Percentiles rank a stretch among this genome's conserved stretches.
Conservation (phyloP, 129 eudicot genomes). For the Apium graveolens region DNA sequence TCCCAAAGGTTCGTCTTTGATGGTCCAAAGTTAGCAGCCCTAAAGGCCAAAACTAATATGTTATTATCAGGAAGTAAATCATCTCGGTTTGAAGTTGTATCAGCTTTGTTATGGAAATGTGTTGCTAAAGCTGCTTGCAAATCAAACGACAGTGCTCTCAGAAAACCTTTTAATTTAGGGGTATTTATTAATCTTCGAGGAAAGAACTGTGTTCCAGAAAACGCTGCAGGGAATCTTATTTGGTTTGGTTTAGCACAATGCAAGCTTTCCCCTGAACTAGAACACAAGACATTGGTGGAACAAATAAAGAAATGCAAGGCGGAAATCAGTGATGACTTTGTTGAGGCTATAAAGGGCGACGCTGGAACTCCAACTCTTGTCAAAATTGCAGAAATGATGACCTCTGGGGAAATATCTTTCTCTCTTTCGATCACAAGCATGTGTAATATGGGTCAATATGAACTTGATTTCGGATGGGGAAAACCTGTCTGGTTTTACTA, state of each 20-base stretch:
- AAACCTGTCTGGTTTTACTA: conserved; percentile 2
- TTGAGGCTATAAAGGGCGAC: not conserved
- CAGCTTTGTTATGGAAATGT: conserved; percentile 15
- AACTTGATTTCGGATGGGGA: conserved; percentile 16
- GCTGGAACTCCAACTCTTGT: not conserved
- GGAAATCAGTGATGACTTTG: not conserved
- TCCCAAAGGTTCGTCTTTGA: not conserved
- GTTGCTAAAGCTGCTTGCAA: not conserved
- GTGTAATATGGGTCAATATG: conserved; percentile 1
- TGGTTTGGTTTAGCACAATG: not conserved
- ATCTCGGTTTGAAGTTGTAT: conserved; percentile 6
- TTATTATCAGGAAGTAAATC: not conserved
- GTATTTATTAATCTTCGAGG: not conserved
- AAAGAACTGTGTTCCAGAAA: not conserved
- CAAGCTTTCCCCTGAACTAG: not conserved
- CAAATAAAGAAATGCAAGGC: not conserved
- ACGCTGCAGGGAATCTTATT: not conserved
- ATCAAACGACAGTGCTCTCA: not conserved
- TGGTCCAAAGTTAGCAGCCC: not conserved
- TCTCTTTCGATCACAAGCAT: conserved; percentile 2
- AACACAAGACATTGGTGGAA: not conserved
- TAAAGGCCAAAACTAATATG: not conserved
- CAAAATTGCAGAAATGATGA: not conserved
- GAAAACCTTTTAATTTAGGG: not conserved
- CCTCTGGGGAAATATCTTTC: not conserved